Evolutionary conservation across 257 asterid genomes (phyloP), one percentile per base, ranked within the genome.

Genomic region (Rehmannia glutinosa): DNA sequence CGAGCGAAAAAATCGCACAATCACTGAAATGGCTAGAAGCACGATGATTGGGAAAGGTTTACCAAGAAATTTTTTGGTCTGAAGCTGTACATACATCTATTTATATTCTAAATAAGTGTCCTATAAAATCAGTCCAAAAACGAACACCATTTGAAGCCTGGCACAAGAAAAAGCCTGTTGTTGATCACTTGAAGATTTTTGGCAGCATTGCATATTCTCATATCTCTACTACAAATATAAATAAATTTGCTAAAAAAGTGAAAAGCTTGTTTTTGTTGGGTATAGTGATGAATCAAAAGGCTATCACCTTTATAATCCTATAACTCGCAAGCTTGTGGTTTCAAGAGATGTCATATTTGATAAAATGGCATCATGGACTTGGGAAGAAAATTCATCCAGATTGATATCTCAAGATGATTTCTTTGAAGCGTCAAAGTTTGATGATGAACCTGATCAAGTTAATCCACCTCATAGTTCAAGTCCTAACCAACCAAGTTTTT

Each of bases 1-100:
- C 12, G 49, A 73, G 30, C 57, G 73, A 5, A 65, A 73, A 25
- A 73, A 73, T 7, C n/a, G 38, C 16, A 73, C 38, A 0, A 25
- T 46, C 19, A 50, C 46, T 0, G 69, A 66, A 49, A 73, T 66
- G 68, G 57, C 69, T 3, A 43, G 27, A 4, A 73, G 58, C 30
- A 73, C 57, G 64, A 6, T 66, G 0, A 47, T 56, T 47, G 56
- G 73, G 0, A 73, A 46, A 35, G 38, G 36, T 0, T 5, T 73
- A 5, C 53, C 50, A 12, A 71, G 62, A 8, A 3, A 25, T n/a
- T 3, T 27, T 24, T 4, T 51, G 30, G 55, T 49, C 56, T 0
- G 62, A 70, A 58, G 70, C 23, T 0, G 57, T 58, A 12, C 15
- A 66, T 25, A 73, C 30, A 0, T 6, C 23, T 1, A 4, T 42